Conservation (phyloP, 1,139 yeast species). For the Yamadazyma trypodendri region DNA sequence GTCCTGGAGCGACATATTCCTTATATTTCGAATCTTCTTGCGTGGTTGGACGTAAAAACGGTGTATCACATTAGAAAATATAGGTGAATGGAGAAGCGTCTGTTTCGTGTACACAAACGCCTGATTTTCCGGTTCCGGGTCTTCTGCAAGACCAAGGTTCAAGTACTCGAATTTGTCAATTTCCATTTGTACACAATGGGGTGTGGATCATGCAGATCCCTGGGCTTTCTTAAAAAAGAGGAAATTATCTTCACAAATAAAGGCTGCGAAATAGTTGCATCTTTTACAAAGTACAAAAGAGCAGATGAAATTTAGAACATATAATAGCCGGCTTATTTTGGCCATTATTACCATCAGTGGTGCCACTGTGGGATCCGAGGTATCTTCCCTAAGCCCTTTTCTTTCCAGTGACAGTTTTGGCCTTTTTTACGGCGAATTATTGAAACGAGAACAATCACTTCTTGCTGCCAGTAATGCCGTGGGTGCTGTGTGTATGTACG, state of each 20-base stretch:
- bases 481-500: conserved; percentile 21
- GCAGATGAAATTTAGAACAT: conserved; percentile 16
- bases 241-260: neutral
- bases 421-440: conserved; percentile 19
- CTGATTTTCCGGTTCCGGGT: neutral
- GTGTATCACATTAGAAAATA: conserved; percentile 32
- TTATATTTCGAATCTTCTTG: conserved; percentile 35
- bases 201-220: no score
- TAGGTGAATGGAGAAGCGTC: conserved; percentile 39
- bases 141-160: neutral
- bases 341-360: conserved; percentile 27
- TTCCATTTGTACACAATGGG: conserved; percentile 1
- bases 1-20: conserved; percentile 36
- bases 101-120: conserved; percentile 23
- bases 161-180: neutral
- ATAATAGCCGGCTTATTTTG: conserved; percentile 17
- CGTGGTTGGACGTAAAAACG: conserved; percentile 30
- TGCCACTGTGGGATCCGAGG: conserved; percentile 33
- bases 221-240: no score
- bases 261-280: neutral
- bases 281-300: neutral
- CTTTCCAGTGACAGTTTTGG: conserved; percentile 22
- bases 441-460: conserved; percentile 26
- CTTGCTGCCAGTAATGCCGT: conserved; percentile 28
- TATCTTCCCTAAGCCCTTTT: conserved; percentile 25